phyloP scores from a whole-genome alignment of 2,329 filamentous ascomycete genomes.

The Exophiala lecanii-corni region DNA sequence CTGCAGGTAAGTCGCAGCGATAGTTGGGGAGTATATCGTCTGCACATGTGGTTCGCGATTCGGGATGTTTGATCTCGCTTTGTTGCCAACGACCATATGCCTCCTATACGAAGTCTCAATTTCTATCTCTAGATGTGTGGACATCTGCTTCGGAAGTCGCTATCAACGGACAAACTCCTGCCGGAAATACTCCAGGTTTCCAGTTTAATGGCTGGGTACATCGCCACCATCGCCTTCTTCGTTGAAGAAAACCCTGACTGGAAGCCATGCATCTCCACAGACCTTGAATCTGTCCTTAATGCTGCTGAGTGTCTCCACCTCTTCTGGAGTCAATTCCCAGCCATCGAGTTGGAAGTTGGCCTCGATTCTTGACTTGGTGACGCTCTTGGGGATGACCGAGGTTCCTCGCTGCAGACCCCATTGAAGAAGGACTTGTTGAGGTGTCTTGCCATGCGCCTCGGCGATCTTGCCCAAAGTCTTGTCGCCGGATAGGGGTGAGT shows the following conservation, averaged over 20 bases:
- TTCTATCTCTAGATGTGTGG: no score
- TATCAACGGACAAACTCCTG: no score
- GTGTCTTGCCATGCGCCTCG: constrained; percentile 27
- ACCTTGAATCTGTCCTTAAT: constrained; percentile 77
- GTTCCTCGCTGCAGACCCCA: constrained; percentile 73
- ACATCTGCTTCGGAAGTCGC: no score
- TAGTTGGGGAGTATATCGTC: no score
- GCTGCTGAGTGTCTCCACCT: constrained; percentile 63
- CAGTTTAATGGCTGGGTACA: constrained; percentile 15
- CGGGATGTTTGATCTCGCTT: no score
- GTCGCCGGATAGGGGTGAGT: constrained; percentile 63
- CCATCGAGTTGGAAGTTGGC: constrained; percentile 72
- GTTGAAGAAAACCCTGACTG: constrained; percentile 70
- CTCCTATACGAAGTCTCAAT: no score
- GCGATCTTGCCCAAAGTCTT: constrained; percentile 24
- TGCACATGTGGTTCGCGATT: no score
- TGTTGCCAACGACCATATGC: no score
- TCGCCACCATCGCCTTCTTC: constrained; percentile 23
- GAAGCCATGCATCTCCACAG: constrained; percentile 59
- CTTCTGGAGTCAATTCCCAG: constrained; percentile 67
- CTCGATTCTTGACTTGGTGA: constrained; percentile 68
- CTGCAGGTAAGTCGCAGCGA: no score
- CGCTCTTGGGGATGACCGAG: constrained; percentile 81
- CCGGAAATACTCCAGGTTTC: background rate
- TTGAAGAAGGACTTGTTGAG: constrained; percentile 69